Percentiles rank a stretch among this genome's conserved stretches.
phyloP scores from a whole-genome alignment of 495 filamentous ascomycete species.

The Neurospora sp. region DNA sequence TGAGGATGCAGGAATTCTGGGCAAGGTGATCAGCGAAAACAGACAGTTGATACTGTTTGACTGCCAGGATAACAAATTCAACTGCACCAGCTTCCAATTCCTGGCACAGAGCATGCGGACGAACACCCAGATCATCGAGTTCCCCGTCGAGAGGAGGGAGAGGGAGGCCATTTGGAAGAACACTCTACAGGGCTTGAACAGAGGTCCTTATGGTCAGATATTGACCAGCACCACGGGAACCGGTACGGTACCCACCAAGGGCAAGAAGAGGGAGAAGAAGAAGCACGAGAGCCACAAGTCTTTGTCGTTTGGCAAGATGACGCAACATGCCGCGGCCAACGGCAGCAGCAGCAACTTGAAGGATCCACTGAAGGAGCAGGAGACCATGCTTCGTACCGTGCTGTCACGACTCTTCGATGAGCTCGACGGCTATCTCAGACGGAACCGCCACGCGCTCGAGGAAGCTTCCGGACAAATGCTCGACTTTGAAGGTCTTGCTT shows the following conservation, averaged over 20 bases:
- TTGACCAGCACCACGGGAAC: neutral
- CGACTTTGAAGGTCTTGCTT: constrained; percentile 8
- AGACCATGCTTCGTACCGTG: constrained; percentile 4
- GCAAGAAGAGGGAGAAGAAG: neutral
- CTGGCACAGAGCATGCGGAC: constrained; percentile 19
- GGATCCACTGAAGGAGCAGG: constrained; percentile 2
- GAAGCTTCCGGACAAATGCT: constrained; percentile 8
- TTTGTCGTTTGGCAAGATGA: neutral
- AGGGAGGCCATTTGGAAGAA: constrained; percentile 16
- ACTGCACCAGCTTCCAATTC: constrained; percentile 25
- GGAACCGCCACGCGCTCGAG: constrained; percentile 13
- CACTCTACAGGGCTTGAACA: constrained; percentile 11
- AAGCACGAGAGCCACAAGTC: neutral
- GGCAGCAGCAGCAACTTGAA: neutral
- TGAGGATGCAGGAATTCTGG: constrained; percentile 39
- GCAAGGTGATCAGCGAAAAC: constrained; percentile 30
- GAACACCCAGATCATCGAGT: constrained; percentile 17
- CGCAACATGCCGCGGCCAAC: neutral
- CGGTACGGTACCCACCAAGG: neutral
- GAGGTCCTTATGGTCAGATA: neutral
- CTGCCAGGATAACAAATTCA: constrained; percentile 33
- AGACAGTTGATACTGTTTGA: constrained; percentile 19
- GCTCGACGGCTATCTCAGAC: constrained; percentile 10
- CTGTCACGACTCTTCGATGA: constrained; percentile 7
- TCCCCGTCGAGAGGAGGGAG: constrained; percentile 14